Evolutionary conservation across 148 eudicot genomes (phyloP).

Genomic region (Chenopodium quinoa): DNA sequence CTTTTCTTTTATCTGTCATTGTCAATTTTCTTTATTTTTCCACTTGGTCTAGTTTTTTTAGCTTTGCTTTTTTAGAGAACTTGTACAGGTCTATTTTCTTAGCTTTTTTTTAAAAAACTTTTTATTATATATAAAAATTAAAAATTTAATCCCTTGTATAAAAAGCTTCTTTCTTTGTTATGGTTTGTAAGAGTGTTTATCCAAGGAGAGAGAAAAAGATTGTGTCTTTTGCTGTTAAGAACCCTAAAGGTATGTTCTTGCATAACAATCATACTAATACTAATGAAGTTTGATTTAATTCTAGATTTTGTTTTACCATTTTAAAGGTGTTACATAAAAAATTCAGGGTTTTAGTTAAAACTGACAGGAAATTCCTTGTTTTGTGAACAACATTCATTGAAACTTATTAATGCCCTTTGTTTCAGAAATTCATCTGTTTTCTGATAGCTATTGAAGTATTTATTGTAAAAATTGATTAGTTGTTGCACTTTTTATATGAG

Average conservation of each 20-base stretch:
- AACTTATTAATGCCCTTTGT: conserved; percentile 22
- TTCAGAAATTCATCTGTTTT: conserved; percentile 13
- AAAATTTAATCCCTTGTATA: not conserved
- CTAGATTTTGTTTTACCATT: not conserved
- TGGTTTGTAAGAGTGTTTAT: not conserved
- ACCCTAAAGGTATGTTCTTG: conserved; percentile 24
- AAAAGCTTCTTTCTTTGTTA: conserved; percentile 14
- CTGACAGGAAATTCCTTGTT: conserved; percentile 7
- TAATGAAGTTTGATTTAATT: not conserved
- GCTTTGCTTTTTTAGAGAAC: conserved; percentile 38
- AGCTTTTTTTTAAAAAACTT: conserved; percentile 37
- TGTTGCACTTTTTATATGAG: not conserved
- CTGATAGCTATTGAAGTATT: not conserved
- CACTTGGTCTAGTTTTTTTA: conserved; percentile 30
- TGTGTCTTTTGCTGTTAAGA: conserved; percentile 42
- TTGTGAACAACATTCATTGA: conserved; percentile 16
- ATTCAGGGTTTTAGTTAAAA: conserved; percentile 21
- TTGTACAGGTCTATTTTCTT: conserved; percentile 52
- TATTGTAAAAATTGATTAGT: not conserved
- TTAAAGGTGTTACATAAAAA: conserved; percentile 14
- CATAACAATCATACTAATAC: not conserved
- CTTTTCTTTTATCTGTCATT: conserved; percentile 57
- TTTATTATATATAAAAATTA: not conserved
- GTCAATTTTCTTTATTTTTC: conserved; percentile 45
- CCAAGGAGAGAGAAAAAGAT: conserved; percentile 30